These are phyloP conservation scores for Prunus mume DNA, from an alignment of 306 rosid genomes.

Conservation along the genomic window DNA sequence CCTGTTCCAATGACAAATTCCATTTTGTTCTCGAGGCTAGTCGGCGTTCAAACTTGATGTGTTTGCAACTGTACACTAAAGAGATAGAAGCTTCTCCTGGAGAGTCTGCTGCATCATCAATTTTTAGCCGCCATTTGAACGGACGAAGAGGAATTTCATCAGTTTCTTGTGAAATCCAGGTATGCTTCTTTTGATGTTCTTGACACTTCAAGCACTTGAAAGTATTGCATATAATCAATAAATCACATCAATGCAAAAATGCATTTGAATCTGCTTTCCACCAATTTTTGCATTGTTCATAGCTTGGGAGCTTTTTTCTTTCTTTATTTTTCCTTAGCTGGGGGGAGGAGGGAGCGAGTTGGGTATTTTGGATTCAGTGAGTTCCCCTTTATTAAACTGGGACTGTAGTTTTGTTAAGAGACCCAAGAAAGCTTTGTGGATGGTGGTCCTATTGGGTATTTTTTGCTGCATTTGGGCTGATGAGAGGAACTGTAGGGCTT, in stretches of 20 bases:
- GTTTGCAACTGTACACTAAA: constrained; percentile 76
- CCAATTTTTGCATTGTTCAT: constrained; percentile 7
- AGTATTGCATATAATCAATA: neutral
- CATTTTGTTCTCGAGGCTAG: constrained; percentile 84
- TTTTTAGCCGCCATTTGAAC: constrained; percentile 56
- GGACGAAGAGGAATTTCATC: constrained; percentile 41
- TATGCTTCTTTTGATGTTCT: constrained; percentile 31
- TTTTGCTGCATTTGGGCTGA: neutral
- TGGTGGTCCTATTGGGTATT: neutral
- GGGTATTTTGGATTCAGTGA: neutral
- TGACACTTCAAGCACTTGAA: constrained; percentile 1
- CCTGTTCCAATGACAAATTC: constrained; percentile 67
- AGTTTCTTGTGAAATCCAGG: constrained; percentile 63
- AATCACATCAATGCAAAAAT: neutral
- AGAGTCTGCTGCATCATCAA: constrained; percentile 74
- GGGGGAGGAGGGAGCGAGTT: neutral
- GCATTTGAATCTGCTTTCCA: neutral
- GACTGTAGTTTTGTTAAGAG: neutral
- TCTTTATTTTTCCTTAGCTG: too few relatives aligned
- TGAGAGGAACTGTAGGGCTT: neutral
- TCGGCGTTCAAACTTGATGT: constrained; percentile 78
- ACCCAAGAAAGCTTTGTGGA: neutral
- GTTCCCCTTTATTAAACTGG: neutral
- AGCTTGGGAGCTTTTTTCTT: neutral
- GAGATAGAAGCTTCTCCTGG: constrained; percentile 78